Percentiles rank a stretch among this genome's conserved stretches.
phyloP scores from a whole-genome alignment of 345 rosid species.

The Psidium friedrichsthalianum region DNA sequence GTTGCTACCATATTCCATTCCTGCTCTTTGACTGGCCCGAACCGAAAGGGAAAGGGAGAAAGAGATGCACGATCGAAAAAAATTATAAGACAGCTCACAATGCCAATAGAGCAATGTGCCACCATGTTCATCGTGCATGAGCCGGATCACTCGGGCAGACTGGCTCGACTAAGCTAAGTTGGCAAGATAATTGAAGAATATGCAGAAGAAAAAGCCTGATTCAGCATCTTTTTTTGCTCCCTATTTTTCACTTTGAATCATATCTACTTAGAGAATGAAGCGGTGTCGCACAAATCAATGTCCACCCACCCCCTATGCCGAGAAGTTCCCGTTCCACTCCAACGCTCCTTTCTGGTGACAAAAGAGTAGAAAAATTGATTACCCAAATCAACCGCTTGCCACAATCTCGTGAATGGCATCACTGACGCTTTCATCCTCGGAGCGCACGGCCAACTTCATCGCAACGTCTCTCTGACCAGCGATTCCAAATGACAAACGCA shows the following conservation, averaged over 20 bases:
- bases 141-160: neutral
- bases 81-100: neutral
- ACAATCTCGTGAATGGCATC: conserved; percentile 88
- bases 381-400: conserved; percentile 42
- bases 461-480: conserved; percentile 77
- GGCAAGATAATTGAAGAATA: neutral
- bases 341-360: neutral
- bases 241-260: neutral
- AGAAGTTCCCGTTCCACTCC: neutral
- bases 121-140: neutral
- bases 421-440: conserved; percentile 64
- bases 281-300: neutral
- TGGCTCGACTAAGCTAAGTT: neutral
- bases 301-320: neutral
- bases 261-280: neutral
- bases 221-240: neutral
- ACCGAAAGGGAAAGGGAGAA: neutral
- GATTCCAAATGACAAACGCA: conserved; percentile 73
- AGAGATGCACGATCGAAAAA: neutral
- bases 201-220: neutral
- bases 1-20: neutral
- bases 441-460: conserved; percentile 83
- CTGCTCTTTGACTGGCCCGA: neutral
- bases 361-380: neutral
- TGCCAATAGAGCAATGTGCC: neutral